Base-by-base conservation (phyloP, 768 basidiomycete species). In the Lanmaoa pseudosensibilis region DNA sequence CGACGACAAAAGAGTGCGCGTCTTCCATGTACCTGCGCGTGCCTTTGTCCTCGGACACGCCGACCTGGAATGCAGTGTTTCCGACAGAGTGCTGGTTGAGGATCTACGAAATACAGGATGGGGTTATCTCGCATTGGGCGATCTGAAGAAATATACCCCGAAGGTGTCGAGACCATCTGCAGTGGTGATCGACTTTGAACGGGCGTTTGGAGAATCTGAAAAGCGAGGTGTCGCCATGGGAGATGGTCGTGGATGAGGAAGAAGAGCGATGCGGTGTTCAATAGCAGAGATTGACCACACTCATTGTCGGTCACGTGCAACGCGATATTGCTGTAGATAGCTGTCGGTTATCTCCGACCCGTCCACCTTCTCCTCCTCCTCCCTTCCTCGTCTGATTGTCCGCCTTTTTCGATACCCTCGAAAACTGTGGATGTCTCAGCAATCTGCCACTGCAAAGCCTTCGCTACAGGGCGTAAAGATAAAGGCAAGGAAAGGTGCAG, bases 1-100 rank as follows among this genome's bases (percentile, higher is more conserved):
- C 95, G 59, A 95, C 90, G 56, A 98, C 86, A 67, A 98, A 97
- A 23, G 94, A 93, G 71, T 98, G 94, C 8, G 93, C 85, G 70
- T 98, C 97, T 74, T 98, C 97, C 97, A 98, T 98, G 48, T 89
- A 92, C 60, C 96, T 80, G 58, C 97, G 79, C 52, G 88, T 82
- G 46, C 94, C 92, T 73, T 87, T 94, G 75, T 97, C 93, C 64
- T 96, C 94, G 36, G 86, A 77, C 11, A 88, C 82, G 25, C 78
- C 79, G 49, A 80, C 80, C 52, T 85, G 79, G 72, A 85, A 93
- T 6, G 83, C 78, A 2, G 80, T 70, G 62, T 87, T 84, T 54
- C 84, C 79, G 49, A 78, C 72, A 18, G 91, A 87, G 69, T 92
- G 89, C 55, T 89, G 78, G 63, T 75, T 77, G 63, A 80, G 77